Evolutionary conservation across 129 eudicot genomes (phyloP).

Genomic region (Flaveria sonorensis): DNA sequence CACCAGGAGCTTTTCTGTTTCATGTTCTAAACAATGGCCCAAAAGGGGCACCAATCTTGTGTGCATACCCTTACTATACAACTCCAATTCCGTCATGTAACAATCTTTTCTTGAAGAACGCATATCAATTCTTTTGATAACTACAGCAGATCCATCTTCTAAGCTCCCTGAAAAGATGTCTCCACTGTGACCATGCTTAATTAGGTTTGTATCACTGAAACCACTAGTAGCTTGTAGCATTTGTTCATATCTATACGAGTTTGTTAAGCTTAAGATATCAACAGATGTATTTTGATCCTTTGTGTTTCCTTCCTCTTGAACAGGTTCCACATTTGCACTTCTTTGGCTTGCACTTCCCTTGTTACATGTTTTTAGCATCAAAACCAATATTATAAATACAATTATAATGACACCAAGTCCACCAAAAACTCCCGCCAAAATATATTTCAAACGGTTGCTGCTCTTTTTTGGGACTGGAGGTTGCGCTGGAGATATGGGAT

Average conservation of each 20-base stretch:
- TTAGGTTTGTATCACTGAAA: slow-evolving; percentile 56
- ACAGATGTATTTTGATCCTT: slow-evolving; percentile 31
- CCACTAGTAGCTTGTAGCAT: slow-evolving; percentile 60
- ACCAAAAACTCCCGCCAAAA: slow-evolving; percentile 70
- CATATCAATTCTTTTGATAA: slow-evolving; percentile 64
- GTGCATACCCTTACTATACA: slow-evolving; percentile 51
- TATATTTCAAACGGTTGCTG: slow-evolving; percentile 41
- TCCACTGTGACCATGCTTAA: slow-evolving; percentile 75
- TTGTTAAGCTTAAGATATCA: slow-evolving; percentile 34
- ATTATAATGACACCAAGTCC: slow-evolving; percentile 59
- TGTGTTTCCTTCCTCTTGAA: slow-evolving; percentile 37
- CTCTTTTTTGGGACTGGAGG: slow-evolving; percentile 35
- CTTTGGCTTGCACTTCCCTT: slow-evolving; percentile 36
- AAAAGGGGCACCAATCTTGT: slow-evolving; percentile 62
- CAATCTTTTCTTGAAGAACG: slow-evolving; percentile 45
- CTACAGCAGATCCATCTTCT: slow-evolving; percentile 55
- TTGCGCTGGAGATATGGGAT: slow-evolving; percentile 23
- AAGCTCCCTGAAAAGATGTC: slow-evolving; percentile 60
- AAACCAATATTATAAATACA: slow-evolving; percentile 29
- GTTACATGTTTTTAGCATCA: slow-evolving; percentile 39
- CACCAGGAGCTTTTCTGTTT: slow-evolving; percentile 67
- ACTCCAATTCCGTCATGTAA: slow-evolving; percentile 58
- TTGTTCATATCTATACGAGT: slow-evolving; percentile 58
- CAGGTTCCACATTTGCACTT: slow-evolving; percentile 51
- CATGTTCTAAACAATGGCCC: slow-evolving; percentile 73